Evolutionary conservation across 352 stramenopile species (phyloP), one percentile per base, ranked within the genome.

Genomic region (Elongisporangium undulatum): DNA sequence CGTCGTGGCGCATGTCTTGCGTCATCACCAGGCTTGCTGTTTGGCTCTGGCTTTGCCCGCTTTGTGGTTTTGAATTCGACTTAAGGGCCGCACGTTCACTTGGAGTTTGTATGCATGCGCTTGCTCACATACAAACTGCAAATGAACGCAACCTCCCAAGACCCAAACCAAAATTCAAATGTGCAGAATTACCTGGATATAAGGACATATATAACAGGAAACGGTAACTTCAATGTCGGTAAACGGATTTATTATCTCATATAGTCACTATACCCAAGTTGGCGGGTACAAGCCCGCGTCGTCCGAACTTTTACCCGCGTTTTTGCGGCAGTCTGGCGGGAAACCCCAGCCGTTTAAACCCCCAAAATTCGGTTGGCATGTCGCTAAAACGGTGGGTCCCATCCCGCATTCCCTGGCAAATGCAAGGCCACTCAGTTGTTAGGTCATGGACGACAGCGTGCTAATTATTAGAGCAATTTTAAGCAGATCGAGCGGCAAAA

Each of bases 241-340:
- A 34, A 34, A 34, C 7, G 24, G 7, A 34, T 34, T 34, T 34
- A 34, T 23, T 24, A 8, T 4, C n/a, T 7, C 17, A 51, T 45
- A 41, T 41, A 13, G 23, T 22, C 48, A 48, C 3, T 67, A 74
- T 60, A 62, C 0, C 50, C 57, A 56, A 67, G 60, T 69, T 68
- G 51, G 65, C 65, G 71, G 71, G 71, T 79, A 76, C 76, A 74
- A 67, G 19, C 61, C 63, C 64, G 56, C 39, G 56, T 22, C n/a
- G 20, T 21, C 61, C 60, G 34, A 24, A 62, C 67, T 74, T 80
- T 80, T 80, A 80, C 72, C 69, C 69, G 72, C 72, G 69, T 73
- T 75, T 77, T 75, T 77, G 29, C 7, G 3, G 7, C 8, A 15
- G 29, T 41, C 29, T 41, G 29, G 29, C 29, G 29, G 29, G 29